Conservation (phyloP, 2,329 filamentous ascomycete genomes). For the Colletotrichum sp. region DNA sequence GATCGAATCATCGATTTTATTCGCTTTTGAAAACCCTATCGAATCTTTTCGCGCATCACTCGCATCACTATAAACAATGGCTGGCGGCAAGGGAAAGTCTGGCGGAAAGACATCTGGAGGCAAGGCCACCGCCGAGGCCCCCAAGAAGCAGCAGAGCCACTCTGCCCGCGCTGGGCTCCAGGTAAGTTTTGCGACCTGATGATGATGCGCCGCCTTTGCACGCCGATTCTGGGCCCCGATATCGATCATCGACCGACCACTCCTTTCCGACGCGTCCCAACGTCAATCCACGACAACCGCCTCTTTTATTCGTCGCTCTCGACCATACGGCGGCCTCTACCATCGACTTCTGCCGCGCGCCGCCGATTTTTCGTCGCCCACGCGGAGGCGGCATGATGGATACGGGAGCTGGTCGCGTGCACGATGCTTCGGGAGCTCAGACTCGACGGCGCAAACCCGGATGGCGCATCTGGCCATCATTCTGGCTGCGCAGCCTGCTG, state of each 20-base stretch:
- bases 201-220: conserved; percentile 22
- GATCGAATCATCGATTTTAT: conserved; percentile 7
- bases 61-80: conserved; percentile 49
- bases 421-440: background rate
- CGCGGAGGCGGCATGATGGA: background rate
- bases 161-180: conserved; percentile 94
- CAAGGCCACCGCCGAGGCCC: conserved; percentile 69
- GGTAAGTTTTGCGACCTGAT: conserved; percentile 63
- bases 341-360: background rate
- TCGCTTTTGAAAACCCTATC: background rate
- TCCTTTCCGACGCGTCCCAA: conserved; percentile 21
- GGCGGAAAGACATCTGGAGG: conserved; percentile 88
- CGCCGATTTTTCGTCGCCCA: background rate
- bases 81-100: conserved; percentile 94
- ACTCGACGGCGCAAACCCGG: conserved; percentile 5
- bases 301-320: background rate
- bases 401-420: conserved; percentile 5
- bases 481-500: background rate
- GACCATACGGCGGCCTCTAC: background rate
- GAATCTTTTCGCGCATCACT: conserved; percentile 3
- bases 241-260: conserved; percentile 19
- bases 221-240: conserved; percentile 8
- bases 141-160: conserved; percentile 93
- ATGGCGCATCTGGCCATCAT: background rate
- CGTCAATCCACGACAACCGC: background rate